Base-by-base conservation (phyloP, 2,329 filamentous ascomycete species). In the Septoria petroselini region DNA sequence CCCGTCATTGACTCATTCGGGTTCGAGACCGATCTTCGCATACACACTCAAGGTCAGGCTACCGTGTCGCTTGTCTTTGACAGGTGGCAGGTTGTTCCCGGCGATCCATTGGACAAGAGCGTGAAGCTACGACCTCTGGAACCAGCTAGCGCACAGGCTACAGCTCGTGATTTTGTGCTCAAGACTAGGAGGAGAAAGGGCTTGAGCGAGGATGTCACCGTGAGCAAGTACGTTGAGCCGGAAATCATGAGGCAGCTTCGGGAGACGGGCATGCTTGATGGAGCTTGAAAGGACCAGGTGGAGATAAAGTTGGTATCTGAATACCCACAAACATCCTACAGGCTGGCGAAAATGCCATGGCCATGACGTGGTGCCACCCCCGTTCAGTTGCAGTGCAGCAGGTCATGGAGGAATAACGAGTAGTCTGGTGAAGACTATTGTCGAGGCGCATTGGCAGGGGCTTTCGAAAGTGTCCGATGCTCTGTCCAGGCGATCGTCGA, bases 1-100 rank as follows among this genome's bases (percentile, higher is more conserved):
- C 93, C 93, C 7, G 93, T 97, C 52, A 95, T 98, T 66, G 93
- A 98, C 74, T 90, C 85, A 23, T 98, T 98, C 65, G 93, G 93
- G 15, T 97, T 98, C 70, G 93, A 98, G 75, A 97, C 93, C 11
- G 93, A 98, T 73, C 77, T 98, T 50, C 80, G 93, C 55, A 97
- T 97, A 65, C 91, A 95, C 71, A 96, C 91, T 0, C 88, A 96
- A 73, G 91, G 93, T 44, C 85, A 90, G 68, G 90, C 91, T 48
- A 91, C 88, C 64, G 83, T 97, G 45, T 90, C 85, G 62, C 78
- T 98, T 29, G 89, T 95, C 9, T 98, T 98, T 70, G 93, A 98
- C 67, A 84, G 88, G 58, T 98, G 93, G 93, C 90, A 81, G 64
- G 88, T 97, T 54, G 91, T 98, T 1, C 93, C 93, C 1, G 93